Base-by-base conservation (phyloP, 306 rosid species). In the Casuarina equisetifolia region DNA sequence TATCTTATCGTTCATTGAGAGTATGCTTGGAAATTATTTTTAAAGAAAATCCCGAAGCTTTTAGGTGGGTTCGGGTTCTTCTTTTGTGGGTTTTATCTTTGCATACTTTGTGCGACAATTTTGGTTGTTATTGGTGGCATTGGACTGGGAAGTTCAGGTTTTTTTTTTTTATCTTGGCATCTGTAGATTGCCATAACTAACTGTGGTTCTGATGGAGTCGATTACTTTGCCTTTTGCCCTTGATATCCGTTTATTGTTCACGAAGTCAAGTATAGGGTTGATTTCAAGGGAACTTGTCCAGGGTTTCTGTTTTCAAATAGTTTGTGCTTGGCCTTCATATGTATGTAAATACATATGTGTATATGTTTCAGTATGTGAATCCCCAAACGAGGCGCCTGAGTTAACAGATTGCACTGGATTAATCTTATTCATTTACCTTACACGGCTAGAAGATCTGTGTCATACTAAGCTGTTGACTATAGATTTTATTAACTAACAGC, bases 11-110 rank as follows among this genome's bases (percentile, higher is more conserved):
- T 79, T 42, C 74, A 20, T 48, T 12, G 8, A 5, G 49, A 13
- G 12, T n/a, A 8, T 17, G 1, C 53, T 72, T 58, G 20, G 9
- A 9, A 72, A 46, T 75, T 69, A 75, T 11, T 75, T 35, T 32
- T 3, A 6, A 19, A 36, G 78, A 53, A 12, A 80, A 67, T 20
- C 76, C 79, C 74, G 12, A 51, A 17, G 69, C 32, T 81, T 20
- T 73, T 69, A 9, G 2, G 6, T 61, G 74, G 64, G 39, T 0
- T 63, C 15, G 76, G 74, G 73, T 77, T 58, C 15, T 80, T 79
- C 69, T 36, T n/a, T 78, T 7, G 63, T 45, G 67, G 45, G 45
- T 72, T 73, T 52, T 58, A 73, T 82, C 51, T 8, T 67, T 78
- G 63, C 74, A 44, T 32, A 66, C 75, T 68, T 54, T 12, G 59